Conservation (phyloP, 495 filamentous ascomycete genomes). For the Evansstolkia leycettana region DNA sequence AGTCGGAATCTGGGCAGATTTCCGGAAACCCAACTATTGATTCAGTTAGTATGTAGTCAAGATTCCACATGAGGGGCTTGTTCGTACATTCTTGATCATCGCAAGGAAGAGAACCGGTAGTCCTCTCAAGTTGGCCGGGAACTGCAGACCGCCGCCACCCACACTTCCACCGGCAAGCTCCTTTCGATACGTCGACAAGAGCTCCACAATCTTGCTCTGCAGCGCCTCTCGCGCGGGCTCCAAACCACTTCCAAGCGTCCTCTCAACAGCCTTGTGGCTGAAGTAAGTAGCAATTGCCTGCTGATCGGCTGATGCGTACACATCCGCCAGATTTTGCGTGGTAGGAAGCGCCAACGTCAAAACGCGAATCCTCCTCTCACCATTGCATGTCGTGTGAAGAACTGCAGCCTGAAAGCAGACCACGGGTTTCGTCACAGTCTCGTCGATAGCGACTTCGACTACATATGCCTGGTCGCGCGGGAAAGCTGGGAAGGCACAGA, state of each 20-base stretch:
- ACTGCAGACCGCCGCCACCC: slow-evolving; percentile 83
- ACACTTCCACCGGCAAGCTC: slow-evolving; percentile 93
- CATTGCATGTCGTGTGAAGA: slow-evolving; percentile 95
- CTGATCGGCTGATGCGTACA: slow-evolving; percentile 93
- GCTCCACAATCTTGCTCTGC: slow-evolving; percentile 82
- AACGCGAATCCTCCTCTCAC: slow-evolving; percentile 86
- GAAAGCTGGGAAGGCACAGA: slow-evolving; percentile 96
- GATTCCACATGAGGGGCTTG: not conserved
- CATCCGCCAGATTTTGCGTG: slow-evolving; percentile 74
- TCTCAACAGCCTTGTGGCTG: slow-evolving; percentile 94
- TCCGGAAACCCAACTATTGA: slow-evolving; percentile 74
- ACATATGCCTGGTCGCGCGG: slow-evolving; percentile 95
- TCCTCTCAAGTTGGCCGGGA: slow-evolving; percentile 81
- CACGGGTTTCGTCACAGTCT: slow-evolving; percentile 82
- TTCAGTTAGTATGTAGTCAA: slow-evolving; percentile 12
- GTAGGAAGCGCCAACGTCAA: slow-evolving; percentile 89
- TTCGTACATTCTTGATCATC: slow-evolving; percentile 78
- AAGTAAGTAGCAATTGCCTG: slow-evolving; percentile 87
- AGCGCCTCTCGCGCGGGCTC: slow-evolving; percentile 84
- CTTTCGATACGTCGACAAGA: slow-evolving; percentile 90
- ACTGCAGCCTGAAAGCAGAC: slow-evolving; percentile 95
- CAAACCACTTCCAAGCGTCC: slow-evolving; percentile 70
- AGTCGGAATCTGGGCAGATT: slow-evolving; percentile 90
- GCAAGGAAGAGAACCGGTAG: slow-evolving; percentile 85
- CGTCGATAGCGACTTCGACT: slow-evolving; percentile 97